Evolutionary conservation across 805 yeast species (phyloP), one percentile per base, ranked within the genome.

Genomic region (Candida boidinii): DNA sequence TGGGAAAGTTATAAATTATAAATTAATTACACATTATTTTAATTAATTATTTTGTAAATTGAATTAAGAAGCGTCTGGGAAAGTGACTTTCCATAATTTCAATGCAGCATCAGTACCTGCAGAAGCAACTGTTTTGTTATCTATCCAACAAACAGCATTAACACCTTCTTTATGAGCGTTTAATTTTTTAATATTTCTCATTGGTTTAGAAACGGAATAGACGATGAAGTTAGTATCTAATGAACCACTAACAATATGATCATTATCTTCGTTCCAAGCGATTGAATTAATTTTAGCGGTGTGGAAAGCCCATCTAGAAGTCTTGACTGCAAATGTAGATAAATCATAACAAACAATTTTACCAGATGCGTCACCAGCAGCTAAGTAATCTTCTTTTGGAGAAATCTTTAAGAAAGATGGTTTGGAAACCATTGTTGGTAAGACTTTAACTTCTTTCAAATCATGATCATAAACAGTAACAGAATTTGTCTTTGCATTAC

Each of bases 231-330:
- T 78, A 6, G 94, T 79, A 53, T 92, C 99, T 36, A 86, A 62
- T 1, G 96, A 84, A 1, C 81, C 92, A 37, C 90, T 76, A 15
- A 78, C 83, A 28, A 83, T 68, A 44, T 70, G 76, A 44, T 79
- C 75, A 36, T 83, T 79, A 44, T 81, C 87, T 8, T 62, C 62
- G 28, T 78, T 71, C 98, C 97, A 92, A 17, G 75, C 56, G 30
- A 92, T 82, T 20, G 78, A 70, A 37, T 74, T 76, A 41, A 92
- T 80, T 35, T 72, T 76, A 36, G 95, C 79, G 2, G 88, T 83
- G 54, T 92, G 96, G 76, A 85, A 90, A 0, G 94, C 79, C 99
- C 99, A 92, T 52, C 96, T 73, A 0, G 94, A 75, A 2, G 97
- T 86, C 23, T 77, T 68, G 7, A 84, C 60, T 3, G 68, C 44